Conservation (phyloP, 202 grass and related monocot genomes). For the Elaeis oleifera region DNA sequence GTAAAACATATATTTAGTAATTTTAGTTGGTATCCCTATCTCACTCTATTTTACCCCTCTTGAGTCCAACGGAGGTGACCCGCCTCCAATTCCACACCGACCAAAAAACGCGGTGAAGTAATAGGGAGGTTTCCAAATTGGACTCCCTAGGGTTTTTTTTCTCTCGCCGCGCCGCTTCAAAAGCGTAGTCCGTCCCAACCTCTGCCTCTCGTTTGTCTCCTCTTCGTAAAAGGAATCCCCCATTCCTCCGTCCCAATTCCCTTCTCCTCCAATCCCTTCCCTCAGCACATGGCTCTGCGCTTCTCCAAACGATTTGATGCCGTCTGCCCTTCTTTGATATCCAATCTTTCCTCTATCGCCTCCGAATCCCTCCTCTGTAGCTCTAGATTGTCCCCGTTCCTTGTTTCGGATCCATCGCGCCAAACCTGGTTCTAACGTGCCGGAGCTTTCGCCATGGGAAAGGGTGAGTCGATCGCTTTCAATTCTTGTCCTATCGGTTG, state of each 20-base stretch:
- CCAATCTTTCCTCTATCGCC: background rate
- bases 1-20: no score
- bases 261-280: conserved; percentile 15
- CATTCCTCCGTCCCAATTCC: background rate
- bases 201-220: conserved; percentile 28
- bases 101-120: no score
- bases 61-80: no score
- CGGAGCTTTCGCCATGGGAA: conserved; percentile 8
- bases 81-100: no score
- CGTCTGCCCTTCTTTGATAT: background rate
- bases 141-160: no score
- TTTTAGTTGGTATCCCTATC: no score
- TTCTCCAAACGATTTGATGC: conserved; percentile 3
- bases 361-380: background rate
- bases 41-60: no score
- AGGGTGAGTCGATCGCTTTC: background rate
- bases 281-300: conserved; percentile 13
- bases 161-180: no score
- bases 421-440: conserved; percentile 4
- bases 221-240: background rate
- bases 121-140: no score
- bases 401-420: conserved; percentile 3
- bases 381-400: background rate
- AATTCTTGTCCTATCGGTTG: no score
- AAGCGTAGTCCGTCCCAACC: background rate